These are phyloP conservation scores for Brasilioporus rufonigricans DNA, from an alignment of 768 basidiomycete genomes.

Conservation along the genomic window DNA sequence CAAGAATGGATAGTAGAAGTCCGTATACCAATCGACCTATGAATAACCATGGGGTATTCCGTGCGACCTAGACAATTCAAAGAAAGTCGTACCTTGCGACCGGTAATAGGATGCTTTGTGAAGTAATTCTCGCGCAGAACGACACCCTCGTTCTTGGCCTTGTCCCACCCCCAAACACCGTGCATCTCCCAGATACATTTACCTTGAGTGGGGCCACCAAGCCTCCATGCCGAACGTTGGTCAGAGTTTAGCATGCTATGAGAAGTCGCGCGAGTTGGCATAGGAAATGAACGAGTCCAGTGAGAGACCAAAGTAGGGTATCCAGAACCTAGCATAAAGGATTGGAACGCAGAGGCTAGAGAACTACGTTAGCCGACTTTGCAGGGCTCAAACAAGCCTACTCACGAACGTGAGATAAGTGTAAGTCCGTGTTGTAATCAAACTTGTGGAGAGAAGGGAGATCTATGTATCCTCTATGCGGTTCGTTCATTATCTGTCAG, in stretches of 20 bases:
- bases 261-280: conserved; percentile 72
- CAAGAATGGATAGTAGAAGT: conserved; percentile 81
- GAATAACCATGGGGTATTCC: neutral
- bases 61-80: neutral
- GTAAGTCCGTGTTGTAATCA: conserved; percentile 94
- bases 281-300: conserved; percentile 86
- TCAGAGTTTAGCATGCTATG: conserved; percentile 57
- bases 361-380: neutral
- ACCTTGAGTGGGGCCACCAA: conserved; percentile 69
- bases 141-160: conserved; percentile 59
- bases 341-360: conserved; percentile 78
- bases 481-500: conserved; percentile 86
- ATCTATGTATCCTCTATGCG: conserved; percentile 89
- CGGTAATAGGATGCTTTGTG: conserved; percentile 59
- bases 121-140: conserved; percentile 88
- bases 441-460: conserved; percentile 79
- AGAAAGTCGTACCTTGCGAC: conserved; percentile 47
- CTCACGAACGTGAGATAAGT: conserved; percentile 75
- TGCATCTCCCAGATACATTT: conserved; percentile 88
- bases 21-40: conserved; percentile 85
- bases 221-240: conserved; percentile 63
- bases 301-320: conserved; percentile 73
- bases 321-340: conserved; percentile 91
- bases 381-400: conserved; percentile 14
- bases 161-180: conserved; percentile 91